A percentile compares a stretch with the other conserved stretches of the same genome.
phyloP scores from a whole-genome alignment of 192 early-diverging fungal genomes.

The Coemansia sp. region DNA sequence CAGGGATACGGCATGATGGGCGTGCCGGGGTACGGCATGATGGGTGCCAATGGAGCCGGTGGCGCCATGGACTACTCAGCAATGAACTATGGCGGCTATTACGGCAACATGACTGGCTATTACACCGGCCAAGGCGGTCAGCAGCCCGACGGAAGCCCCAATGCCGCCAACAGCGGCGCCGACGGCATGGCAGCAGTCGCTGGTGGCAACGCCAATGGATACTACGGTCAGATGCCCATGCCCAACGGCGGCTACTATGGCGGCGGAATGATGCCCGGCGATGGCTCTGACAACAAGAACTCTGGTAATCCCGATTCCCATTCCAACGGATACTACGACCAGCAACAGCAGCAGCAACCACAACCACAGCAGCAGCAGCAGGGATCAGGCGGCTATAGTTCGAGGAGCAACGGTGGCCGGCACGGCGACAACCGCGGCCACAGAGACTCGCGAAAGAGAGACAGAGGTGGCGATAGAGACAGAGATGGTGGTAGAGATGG shows the following conservation, averaged over 20 bases:
- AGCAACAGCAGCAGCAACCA: slow-evolving; percentile 5
- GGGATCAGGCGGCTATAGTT: too few species aligned
- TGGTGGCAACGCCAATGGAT: slow-evolving; percentile 5
- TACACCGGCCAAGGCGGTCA: too few species aligned
- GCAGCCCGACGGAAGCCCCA: too few species aligned
- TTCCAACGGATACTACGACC: slow-evolving; percentile 6
- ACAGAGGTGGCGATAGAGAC: too few species aligned
- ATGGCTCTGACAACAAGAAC: slow-evolving; percentile 8
- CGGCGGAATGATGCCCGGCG: slow-evolving; percentile 19
- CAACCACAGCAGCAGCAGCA: too few species aligned
- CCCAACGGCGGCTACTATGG: slow-evolving; percentile 28
- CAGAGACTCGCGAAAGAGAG: too few species aligned
- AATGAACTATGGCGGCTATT: slow-evolving; percentile 35
- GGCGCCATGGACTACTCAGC: slow-evolving; percentile 21
- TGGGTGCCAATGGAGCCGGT: slow-evolving; percentile 2
- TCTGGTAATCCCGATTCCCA: not conserved
- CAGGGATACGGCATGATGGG: slow-evolving; percentile 11
- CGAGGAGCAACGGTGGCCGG: too few species aligned
- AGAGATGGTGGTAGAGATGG: too few species aligned
- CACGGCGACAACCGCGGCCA: slow-evolving; percentile 17
- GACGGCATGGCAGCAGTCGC: slow-evolving; percentile 4
- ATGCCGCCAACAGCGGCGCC: too few species aligned
- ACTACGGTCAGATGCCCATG: slow-evolving; percentile 41
- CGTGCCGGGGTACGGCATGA: slow-evolving; percentile 7
- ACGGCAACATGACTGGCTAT: slow-evolving; percentile 31